A percentile compares a stretch with the other conserved stretches of the same genome.
phyloP scores from a whole-genome alignment of 2,329 filamentous ascomycete species.

The Aspergillus brasiliensis region DNA sequence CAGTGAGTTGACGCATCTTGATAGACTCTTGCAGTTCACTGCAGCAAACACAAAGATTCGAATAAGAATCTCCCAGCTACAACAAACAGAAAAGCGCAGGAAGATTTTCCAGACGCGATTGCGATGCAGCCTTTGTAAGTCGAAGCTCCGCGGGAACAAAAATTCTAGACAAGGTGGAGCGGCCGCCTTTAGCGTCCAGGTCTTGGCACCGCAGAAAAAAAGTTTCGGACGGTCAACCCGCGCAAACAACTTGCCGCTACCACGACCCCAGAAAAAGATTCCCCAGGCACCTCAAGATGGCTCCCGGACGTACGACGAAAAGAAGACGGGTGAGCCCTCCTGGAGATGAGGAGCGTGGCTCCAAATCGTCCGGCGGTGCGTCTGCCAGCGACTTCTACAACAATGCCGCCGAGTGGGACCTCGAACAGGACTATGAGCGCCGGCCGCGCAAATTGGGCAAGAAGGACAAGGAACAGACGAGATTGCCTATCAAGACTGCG shows the following conservation, averaged over 20 bases:
- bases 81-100: neutral
- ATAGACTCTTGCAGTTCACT: neutral
- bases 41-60: neutral
- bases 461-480: conserved; percentile 71
- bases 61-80: neutral
- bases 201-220: conserved; percentile 36
- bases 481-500: conserved; percentile 82
- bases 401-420: conserved; percentile 79
- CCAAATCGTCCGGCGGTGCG: conserved; percentile 35
- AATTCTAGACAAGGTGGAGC: conserved; percentile 27
- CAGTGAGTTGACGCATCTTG: conserved; percentile 77
- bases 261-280: neutral
- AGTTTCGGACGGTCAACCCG: conserved; percentile 14
- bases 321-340: conserved; percentile 54
- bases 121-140: neutral
- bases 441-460: conserved; percentile 74
- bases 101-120: neutral
- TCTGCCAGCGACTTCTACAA: conserved; percentile 61
- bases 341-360: conserved; percentile 35
- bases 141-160: conserved; percentile 26
- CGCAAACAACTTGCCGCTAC: neutral
- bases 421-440: conserved; percentile 88
- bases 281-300: conserved; percentile 41
- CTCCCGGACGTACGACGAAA: conserved; percentile 50
- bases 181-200: conserved; percentile 20